Percentiles rank a stretch among this genome's conserved stretches.
These are phyloP conservation scores for Hyphodiscus hymeniophilus DNA, from an alignment of 495 filamentous ascomycete species.

Conservation along the genomic window DNA sequence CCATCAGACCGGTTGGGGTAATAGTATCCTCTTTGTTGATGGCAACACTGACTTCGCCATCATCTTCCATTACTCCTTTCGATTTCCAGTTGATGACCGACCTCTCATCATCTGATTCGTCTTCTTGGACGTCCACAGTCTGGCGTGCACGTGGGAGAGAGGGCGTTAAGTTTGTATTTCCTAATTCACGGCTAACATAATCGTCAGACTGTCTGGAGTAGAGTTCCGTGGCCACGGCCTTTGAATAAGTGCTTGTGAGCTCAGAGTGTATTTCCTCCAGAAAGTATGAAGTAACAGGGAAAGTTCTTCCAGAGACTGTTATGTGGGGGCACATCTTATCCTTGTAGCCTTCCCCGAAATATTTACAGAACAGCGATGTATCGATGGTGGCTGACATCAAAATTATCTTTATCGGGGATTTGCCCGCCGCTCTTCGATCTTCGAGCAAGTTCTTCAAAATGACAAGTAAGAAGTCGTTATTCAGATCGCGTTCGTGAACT, in stretches of 20 bases:
- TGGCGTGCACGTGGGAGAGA: neutral
- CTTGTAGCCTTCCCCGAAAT: slow-evolving; percentile 44
- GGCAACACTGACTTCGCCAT: slow-evolving; percentile 22
- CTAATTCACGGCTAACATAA: slow-evolving; percentile 31
- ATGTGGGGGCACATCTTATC: slow-evolving; percentile 38
- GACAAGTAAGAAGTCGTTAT: slow-evolving; percentile 78
- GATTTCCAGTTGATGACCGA: neutral
- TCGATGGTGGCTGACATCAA: slow-evolving; percentile 97
- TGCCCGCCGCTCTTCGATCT: slow-evolving; percentile 45
- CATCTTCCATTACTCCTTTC: slow-evolving; percentile 11
- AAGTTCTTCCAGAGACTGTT: slow-evolving; percentile 46
- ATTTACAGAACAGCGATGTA: slow-evolving; percentile 61
- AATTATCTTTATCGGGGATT: slow-evolving; percentile 66
- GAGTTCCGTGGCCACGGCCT: neutral
- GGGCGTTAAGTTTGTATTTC: slow-evolving; percentile 12
- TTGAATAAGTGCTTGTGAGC: neutral
- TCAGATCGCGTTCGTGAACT: slow-evolving; percentile 87
- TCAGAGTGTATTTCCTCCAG: slow-evolving; percentile 29
- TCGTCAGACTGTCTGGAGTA: neutral
- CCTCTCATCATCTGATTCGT: slow-evolving; percentile 15
- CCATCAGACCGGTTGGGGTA: slow-evolving; percentile 40
- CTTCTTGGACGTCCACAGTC: neutral
- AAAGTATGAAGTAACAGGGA: slow-evolving; percentile 44
- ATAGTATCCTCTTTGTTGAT: slow-evolving; percentile 29
- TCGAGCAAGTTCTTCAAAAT: slow-evolving; percentile 68